Base-by-base conservation (phyloP, 2,329 filamentous ascomycete genomes). In the Ophiocordyceps unilateralis region DNA sequence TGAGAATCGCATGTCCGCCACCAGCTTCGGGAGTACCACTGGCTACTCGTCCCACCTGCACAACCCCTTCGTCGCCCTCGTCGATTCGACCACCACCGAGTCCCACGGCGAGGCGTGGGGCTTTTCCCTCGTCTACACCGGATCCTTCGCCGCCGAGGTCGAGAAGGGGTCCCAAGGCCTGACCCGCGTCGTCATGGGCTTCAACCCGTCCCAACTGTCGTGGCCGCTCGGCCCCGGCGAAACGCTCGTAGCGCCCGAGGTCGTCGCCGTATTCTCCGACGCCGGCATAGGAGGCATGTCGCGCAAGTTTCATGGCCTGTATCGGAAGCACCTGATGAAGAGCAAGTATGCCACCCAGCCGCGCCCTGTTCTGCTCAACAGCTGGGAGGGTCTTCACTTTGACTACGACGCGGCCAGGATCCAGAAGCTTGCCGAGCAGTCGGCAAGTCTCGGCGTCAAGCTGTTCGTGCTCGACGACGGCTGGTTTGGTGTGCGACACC, bases 401-500 rank as follows among this genome's bases (percentile, higher is more conserved):
- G 57, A 77, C 48, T 73, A 69, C 54, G 74, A 80, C 49, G 60
- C 73, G 41, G 68, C 61, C 14, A 70, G 65, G 1, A 67, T 81
- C 26, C 68, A 74, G 24, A 60, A 62, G 0, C 61, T 81, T 0
- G 76, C 76, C 0, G 51, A 69, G 36, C 66, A 75, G 47, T 67
- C 76, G 0, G 74, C 76, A 0, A 64, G 66, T 2, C 62, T 81
- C 1, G 77, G 77, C 1, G 66, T 73, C n/a, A 69, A 71, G 47
- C 65, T 81, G 0, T 76, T 81, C 39, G 77, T 81, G 0, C 67
- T 76, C 40, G 77, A 81, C 38, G 77, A 81, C 45, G 77, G 77
- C 4, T 81, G 76, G 77, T 81, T 81, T 40, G 77, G 77, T 0
- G 46, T 50, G 17, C 55, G 78, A 30, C 71, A 77, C 46, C 75